A percentile compares a stretch with the other conserved stretches of the same genome.
Evolutionary conservation across 306 rosid species (phyloP).

Genomic region (Herpetospermum pedunculosum): DNA sequence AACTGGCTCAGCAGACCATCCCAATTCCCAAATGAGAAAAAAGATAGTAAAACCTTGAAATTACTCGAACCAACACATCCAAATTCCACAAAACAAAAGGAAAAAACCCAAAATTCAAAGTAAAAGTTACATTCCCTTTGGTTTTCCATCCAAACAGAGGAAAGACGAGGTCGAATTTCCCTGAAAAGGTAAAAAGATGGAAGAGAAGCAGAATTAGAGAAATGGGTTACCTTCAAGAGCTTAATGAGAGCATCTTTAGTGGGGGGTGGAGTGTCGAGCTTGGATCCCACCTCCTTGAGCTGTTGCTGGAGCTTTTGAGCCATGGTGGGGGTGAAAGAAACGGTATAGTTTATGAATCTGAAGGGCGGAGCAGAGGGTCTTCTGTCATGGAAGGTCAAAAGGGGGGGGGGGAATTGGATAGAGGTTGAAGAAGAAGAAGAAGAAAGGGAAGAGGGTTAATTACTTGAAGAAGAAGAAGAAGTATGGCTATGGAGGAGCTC

Average conservation of each 20-base stretch:
- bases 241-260: constrained; percentile 79
- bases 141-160: constrained; percentile 18
- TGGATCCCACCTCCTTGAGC: constrained; percentile 96
- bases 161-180: background rate
- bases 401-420: no score
- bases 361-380: constrained; percentile 16
- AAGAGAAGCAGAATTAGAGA: constrained; percentile 12
- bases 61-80: background rate
- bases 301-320: constrained; percentile 54
- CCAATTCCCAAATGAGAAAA: background rate
- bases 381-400: constrained; percentile 28
- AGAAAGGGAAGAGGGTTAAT: background rate
- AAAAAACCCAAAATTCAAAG: background rate
- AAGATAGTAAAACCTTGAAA: background rate
- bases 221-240: constrained; percentile 62
- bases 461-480: background rate
- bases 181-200: background rate
- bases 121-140: background rate
- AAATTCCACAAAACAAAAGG: background rate
- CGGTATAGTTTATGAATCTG: constrained; percentile 19
- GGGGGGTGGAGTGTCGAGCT: constrained; percentile 56
- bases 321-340: constrained; percentile 28
- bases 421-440: background rate
- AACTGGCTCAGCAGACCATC: background rate
- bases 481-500: no score